phyloP scores from a whole-genome alignment of 2,329 filamentous ascomycete species.

The Xylariaceae sp. region DNA sequence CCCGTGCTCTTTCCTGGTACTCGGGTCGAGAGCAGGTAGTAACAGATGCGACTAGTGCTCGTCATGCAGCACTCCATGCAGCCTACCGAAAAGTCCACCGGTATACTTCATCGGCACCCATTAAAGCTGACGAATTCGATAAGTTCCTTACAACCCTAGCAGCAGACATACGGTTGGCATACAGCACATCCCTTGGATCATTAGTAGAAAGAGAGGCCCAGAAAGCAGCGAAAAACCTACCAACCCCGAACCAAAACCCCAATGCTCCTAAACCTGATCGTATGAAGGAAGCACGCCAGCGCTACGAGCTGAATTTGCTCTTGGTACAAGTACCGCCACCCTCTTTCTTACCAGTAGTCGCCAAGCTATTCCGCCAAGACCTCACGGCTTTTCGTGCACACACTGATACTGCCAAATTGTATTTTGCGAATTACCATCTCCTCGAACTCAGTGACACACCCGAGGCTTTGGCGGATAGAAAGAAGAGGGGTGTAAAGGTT shows the following conservation, averaged over 20 bases:
- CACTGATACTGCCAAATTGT: conserved; percentile 71
- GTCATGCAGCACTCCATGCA: conserved; percentile 61
- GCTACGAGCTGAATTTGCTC: conserved; percentile 60
- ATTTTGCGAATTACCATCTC: conserved; percentile 74
- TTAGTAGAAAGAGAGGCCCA: conserved; percentile 54
- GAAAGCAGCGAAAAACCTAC: conserved; percentile 52
- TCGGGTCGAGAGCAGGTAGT: conserved; percentile 49
- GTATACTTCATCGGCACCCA: conserved; percentile 56
- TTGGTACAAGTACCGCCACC: conserved; percentile 55
- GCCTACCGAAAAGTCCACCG: conserved; percentile 62
- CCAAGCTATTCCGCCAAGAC: conserved; percentile 67
- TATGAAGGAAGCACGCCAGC: conserved; percentile 49
- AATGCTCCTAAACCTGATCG: conserved; percentile 46
- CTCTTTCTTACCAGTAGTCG: conserved; percentile 63
- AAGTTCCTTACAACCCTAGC: conserved; percentile 61
- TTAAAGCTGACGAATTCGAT: conserved; percentile 68
- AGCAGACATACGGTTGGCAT: conserved; percentile 57
- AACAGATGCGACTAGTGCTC: conserved; percentile 51
- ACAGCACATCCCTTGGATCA: conserved; percentile 53
- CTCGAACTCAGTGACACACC: conserved; percentile 69
- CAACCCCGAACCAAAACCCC: conserved; percentile 48
- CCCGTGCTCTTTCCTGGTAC: conserved; percentile 58
- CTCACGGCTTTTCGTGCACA: conserved; percentile 64
- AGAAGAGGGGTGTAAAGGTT: conserved; percentile 49
- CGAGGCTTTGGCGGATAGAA: conserved; percentile 51